Conservation (phyloP, 2,329 filamentous ascomycete genomes). For the Aspergillus fumigatiaffinis region DNA sequence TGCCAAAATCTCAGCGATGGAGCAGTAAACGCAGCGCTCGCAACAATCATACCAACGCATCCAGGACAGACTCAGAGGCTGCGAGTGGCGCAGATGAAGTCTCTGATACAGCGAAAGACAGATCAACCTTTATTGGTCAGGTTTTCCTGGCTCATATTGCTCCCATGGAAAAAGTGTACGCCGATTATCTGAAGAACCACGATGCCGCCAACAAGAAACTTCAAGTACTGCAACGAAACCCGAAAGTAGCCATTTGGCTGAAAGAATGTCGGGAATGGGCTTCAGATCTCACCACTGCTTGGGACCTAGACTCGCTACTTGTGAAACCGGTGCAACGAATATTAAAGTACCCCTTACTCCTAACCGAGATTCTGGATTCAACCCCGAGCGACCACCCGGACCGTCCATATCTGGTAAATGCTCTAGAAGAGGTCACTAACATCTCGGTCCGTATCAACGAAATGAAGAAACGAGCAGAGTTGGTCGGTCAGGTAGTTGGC, state of each 20-base stretch:
- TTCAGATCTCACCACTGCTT: conserved; percentile 85
- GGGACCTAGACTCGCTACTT: conserved; percentile 92
- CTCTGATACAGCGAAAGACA: conserved; percentile 54
- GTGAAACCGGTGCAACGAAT: conserved; percentile 96
- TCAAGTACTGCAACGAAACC: conserved; percentile 46
- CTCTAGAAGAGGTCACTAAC: conserved; percentile 64
- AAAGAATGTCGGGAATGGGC: conserved; percentile 90
- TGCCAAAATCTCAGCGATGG: conserved; percentile 54
- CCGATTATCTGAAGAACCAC: conserved; percentile 62
- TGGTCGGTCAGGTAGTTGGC: conserved; percentile 83
- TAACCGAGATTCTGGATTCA: conserved; percentile 72
- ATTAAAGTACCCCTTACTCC: conserved; percentile 85
- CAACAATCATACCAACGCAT: conserved; percentile 33
- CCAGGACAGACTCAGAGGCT: conserved; percentile 26
- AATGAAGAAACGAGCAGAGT: conserved; percentile 88
- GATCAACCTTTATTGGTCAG: conserved; percentile 55
- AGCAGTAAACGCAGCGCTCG: conserved; percentile 48
- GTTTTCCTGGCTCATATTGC: conserved; percentile 54
- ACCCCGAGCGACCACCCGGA: conserved; percentile 85
- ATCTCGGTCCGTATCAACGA: conserved; percentile 76
- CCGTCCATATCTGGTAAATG: conserved; percentile 63
- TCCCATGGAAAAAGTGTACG: conserved; percentile 62
- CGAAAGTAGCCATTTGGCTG: conserved; percentile 73
- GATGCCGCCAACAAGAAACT: conserved; percentile 61
- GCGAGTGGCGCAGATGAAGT: conserved; percentile 23